Evolutionary conservation across 2,329 filamentous ascomycete species (phyloP), one percentile per base, ranked within the genome.

Genomic region (Paramyrothecium roridum): DNA sequence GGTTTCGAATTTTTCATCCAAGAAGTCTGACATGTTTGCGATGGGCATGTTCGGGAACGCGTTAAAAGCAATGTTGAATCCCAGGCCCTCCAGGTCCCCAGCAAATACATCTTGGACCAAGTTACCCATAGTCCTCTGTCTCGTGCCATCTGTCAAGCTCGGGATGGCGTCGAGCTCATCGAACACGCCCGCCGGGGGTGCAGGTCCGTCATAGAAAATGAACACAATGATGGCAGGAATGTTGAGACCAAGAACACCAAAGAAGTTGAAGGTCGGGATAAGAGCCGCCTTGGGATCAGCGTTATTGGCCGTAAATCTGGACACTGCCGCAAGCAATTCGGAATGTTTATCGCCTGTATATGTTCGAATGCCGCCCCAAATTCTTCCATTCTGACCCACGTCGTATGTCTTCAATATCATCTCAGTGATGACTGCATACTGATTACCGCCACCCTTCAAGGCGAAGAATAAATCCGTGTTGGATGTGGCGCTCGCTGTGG

Each of bases 41-140:
- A n/a, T 23, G 13, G 62, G 59, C 62, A 64, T 64, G 50, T 58
- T 60, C 8, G 62, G 62, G 52, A 64, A 63, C n/a, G 62, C 55
- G 53, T 63, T 63, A 6, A 54, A 54, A 2, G 56, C 48, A 34
- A 63, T 58, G 47, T 56, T 57, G 48, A 63, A 58, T 2, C 61
- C 56, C 8, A 61, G 30, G 22, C 56, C 58, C 46, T 62, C 56
- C 30, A 54, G 34, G 26, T 61, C 22, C 43, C 61, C 59, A n/a
- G 52, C 57, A 8, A 55, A 20, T 1, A 54, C 33, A 33, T 60
- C 53, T 11, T 50, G 4, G 17, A 57, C 54, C 8, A 84, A 67
- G 46, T 76, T 73, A 52, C 74, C 69, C 57, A 81, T 81, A 8
- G 70, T 75, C 58, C 75, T 79, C 3, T 74, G 75, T 62, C 78